Evolutionary conservation across 176 grass and related monocot genomes (phyloP), one percentile per base, ranked within the genome.

Genomic region (sorghum (Sorghum bicolor)): DNA sequence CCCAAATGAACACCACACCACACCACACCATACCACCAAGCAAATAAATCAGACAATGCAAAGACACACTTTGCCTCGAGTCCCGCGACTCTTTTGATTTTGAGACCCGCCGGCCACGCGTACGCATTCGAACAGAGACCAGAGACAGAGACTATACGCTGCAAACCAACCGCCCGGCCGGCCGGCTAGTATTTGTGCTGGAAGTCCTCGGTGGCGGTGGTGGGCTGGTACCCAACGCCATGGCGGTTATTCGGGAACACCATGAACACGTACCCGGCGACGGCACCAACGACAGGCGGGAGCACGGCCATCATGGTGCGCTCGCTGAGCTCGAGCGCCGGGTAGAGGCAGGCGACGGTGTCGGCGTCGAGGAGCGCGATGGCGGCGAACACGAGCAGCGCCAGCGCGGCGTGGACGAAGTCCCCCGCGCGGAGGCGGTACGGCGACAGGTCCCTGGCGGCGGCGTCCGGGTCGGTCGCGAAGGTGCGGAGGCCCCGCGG

Each of bases 191-290:
- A 8, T 78, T 91, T 85, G 82, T 62, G 70, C 65, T 85, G 2
- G 58, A 88, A 66, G 77, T 82, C 86, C 65, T 78, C 89, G 58
- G 71, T 78, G 1, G 86, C 72, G 31, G 66, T 26, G 0, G 89
- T 39, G 32, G 90, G 86, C 82, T 84, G 93, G 85, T 95, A 92
- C 8, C 93, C 93, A 14, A 95, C 75, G 22, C 93, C 93, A 32
- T 95, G 93, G 3, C 93, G 77, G 70, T 85, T 95, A 62, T 86
- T 88, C 3, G 93, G 93, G 84, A 92, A 95, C 55, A 71, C 61
- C 84, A 90, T 83, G 88, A 92, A 95, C 9, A 89, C 64, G 69
- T 85, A 90, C 63, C 93, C 86, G 0, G 93, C 85, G 37, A 92
- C 73, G 31, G 63, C 79, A 39, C 93, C 90, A 20, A 95, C 90